These are phyloP conservation scores for Zymoseptoria ardabiliae DNA, from an alignment of 2,329 filamentous ascomycete genomes.

Conservation along the genomic window DNA sequence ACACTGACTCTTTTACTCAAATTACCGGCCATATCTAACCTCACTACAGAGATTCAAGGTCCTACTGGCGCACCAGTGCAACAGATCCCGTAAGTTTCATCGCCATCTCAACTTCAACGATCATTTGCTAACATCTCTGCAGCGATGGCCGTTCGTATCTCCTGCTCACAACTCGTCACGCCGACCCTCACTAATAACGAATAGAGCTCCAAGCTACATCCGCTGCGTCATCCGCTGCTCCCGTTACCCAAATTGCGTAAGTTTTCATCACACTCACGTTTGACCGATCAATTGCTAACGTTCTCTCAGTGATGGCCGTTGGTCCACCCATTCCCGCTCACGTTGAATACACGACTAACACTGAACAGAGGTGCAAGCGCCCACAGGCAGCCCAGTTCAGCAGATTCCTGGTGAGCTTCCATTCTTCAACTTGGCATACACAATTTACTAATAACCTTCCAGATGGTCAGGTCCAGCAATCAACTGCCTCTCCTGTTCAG, in stretches of 20 bases:
- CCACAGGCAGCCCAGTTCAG: constrained; percentile 17
- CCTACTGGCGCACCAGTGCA: constrained; percentile 16
- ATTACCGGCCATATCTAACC: too few species aligned
- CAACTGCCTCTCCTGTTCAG: constrained; percentile 11
- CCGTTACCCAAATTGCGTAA: constrained; percentile 23
- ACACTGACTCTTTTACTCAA: too few species aligned
- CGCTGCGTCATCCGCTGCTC: constrained; percentile 8
- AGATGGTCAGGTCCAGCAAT: constrained; percentile 24
- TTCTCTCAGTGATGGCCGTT: constrained; percentile 34
- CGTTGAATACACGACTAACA: background rate
- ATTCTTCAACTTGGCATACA: too few species aligned
- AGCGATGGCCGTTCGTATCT: too few species aligned
- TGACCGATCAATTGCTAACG: constrained; percentile 10
- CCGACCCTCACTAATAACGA: too few species aligned
- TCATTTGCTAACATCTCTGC: too few species aligned
- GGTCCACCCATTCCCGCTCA: too few species aligned
- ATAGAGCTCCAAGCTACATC: constrained; percentile 11
- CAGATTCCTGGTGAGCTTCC: constrained; percentile 13
- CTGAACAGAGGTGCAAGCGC: constrained; percentile 29
- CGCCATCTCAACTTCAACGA: too few species aligned
- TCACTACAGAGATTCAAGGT: constrained; percentile 27
- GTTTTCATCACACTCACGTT: too few species aligned
- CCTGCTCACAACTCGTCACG: too few species aligned
- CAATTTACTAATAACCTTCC: background rate
- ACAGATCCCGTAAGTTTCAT: constrained; percentile 16